These are phyloP conservation scores for Cyclotella baltica DNA, from an alignment of 108 stramenopile species.

Conservation along the genomic window DNA sequence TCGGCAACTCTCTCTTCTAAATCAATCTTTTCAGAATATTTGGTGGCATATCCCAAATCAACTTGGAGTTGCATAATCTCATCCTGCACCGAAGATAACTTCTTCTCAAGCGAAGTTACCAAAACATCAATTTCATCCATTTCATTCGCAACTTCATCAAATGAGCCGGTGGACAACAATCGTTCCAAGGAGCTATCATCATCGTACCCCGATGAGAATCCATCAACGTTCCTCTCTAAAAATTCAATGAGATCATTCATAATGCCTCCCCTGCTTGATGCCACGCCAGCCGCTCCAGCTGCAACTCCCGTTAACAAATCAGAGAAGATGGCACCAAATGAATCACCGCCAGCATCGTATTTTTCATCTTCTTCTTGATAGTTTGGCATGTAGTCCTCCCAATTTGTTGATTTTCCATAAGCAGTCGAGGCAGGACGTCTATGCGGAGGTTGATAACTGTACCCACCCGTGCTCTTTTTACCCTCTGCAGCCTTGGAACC, in stretches of 20 bases:
- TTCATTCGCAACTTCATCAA: slow-evolving; percentile 78
- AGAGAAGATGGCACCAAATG: slow-evolving; percentile 79
- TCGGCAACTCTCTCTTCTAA: slow-evolving; percentile 73
- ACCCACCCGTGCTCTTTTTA: slow-evolving; percentile 20
- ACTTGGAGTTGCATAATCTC: slow-evolving; percentile 62
- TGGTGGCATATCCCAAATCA: slow-evolving; percentile 54
- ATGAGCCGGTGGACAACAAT: slow-evolving; percentile 62
- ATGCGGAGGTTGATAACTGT: slow-evolving; percentile 79
- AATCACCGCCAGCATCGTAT: slow-evolving; percentile 83
- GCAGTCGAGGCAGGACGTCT: slow-evolving; percentile 54
- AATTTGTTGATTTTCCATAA: slow-evolving; percentile 54
- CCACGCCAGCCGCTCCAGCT: slow-evolving; percentile 51
- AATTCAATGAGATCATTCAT: slow-evolving; percentile 83
- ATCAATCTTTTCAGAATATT: slow-evolving; percentile 69
- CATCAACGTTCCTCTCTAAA: slow-evolving; percentile 78
- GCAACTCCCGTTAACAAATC: slow-evolving; percentile 74
- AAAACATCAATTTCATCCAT: slow-evolving; percentile 84
- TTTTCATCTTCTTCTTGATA: slow-evolving; percentile 64
- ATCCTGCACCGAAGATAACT: slow-evolving; percentile 58
- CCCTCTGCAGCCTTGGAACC: slow-evolving; percentile 12
- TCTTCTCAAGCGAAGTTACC: slow-evolving; percentile 70
- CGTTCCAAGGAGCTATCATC: slow-evolving; percentile 65
- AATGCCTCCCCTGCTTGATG: slow-evolving; percentile 50
- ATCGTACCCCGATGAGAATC: slow-evolving; percentile 51
- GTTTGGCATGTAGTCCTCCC: slow-evolving; percentile 87